These are phyloP conservation scores for Mortierella sp. DNA, from an alignment of 371 early-diverging fungal genomes.

Conservation along the genomic window DNA sequence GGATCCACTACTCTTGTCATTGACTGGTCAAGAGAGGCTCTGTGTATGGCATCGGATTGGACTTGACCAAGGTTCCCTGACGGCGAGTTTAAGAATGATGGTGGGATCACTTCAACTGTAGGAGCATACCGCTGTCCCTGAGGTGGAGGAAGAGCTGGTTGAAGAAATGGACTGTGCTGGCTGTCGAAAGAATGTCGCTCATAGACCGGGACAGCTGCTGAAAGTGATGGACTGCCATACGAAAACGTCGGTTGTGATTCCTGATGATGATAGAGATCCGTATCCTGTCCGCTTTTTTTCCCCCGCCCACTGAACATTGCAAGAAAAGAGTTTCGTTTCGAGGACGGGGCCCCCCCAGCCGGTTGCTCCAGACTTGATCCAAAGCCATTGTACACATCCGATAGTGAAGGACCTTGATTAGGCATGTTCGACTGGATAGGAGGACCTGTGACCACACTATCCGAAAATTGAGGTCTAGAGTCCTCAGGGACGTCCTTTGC, in stretches of 20 bases:
- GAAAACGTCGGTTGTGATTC: constrained; percentile 28
- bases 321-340: constrained; percentile 40
- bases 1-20: background rate
- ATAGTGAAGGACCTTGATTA: background rate
- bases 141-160: background rate
- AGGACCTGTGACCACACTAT: background rate
- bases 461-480: constrained; percentile 18
- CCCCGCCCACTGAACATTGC: constrained; percentile 42
- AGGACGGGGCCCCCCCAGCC: constrained; percentile 11
- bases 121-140: constrained; percentile 12
- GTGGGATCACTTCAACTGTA: constrained; percentile 9
- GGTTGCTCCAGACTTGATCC: constrained; percentile 7
- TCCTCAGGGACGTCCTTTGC: constrained; percentile 22
- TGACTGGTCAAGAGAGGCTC: constrained; percentile 22
- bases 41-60: background rate
- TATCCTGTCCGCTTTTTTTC: constrained; percentile 41
- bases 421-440: background rate
- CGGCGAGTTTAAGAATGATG: background rate
- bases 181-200: constrained; percentile 38
- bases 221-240: constrained; percentile 24
- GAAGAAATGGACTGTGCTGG: constrained; percentile 22
- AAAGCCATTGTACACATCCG: background rate
- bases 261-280: constrained; percentile 18
- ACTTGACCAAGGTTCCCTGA: background rate
- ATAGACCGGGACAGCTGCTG: constrained; percentile 12